Conservation (phyloP, 2,329 filamentous ascomycete species). For the Exophiala mesophila region DNA sequence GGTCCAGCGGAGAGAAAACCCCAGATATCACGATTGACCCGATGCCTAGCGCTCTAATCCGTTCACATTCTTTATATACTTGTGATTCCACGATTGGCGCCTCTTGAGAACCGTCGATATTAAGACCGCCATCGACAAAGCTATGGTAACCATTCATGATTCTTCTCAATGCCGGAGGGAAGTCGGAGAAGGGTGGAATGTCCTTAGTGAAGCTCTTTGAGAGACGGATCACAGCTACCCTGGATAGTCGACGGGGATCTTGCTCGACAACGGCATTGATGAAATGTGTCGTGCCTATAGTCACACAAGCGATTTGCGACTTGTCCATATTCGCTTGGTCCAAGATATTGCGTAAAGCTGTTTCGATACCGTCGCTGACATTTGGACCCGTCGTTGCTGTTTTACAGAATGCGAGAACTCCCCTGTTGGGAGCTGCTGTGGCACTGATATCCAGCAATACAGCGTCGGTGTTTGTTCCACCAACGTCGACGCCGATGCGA, state of each 20-base stretch:
- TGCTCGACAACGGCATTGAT: constrained; percentile 48
- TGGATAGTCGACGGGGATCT: constrained; percentile 39
- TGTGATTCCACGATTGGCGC: constrained; percentile 35
- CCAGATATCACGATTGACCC: constrained; percentile 40
- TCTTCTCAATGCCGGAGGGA: constrained; percentile 34
- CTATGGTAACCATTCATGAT: constrained; percentile 41
- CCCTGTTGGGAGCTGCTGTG: constrained; percentile 32
- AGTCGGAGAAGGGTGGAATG: constrained; percentile 45
- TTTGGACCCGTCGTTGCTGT: constrained; percentile 47
- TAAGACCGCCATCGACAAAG: constrained; percentile 44
- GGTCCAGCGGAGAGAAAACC: constrained; percentile 45
- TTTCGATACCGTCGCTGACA: constrained; percentile 47
- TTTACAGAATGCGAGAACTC: constrained; percentile 46
- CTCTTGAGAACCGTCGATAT: constrained; percentile 45
- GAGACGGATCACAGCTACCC: constrained; percentile 45
- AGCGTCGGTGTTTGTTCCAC: constrained; percentile 38
- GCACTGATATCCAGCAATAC: constrained; percentile 41
- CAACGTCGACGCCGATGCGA: constrained; percentile 1
- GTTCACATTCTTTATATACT: constrained; percentile 32
- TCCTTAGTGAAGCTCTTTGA: constrained; percentile 41
- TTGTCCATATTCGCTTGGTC: constrained; percentile 35
- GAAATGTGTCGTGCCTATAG: constrained; percentile 49
- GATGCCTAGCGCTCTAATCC: constrained; percentile 36
- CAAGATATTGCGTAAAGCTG: constrained; percentile 43
- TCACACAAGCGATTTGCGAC: constrained; percentile 41